Base-by-base conservation (phyloP, 495 filamentous ascomycete species). In the Penicillium subrubescens region DNA sequence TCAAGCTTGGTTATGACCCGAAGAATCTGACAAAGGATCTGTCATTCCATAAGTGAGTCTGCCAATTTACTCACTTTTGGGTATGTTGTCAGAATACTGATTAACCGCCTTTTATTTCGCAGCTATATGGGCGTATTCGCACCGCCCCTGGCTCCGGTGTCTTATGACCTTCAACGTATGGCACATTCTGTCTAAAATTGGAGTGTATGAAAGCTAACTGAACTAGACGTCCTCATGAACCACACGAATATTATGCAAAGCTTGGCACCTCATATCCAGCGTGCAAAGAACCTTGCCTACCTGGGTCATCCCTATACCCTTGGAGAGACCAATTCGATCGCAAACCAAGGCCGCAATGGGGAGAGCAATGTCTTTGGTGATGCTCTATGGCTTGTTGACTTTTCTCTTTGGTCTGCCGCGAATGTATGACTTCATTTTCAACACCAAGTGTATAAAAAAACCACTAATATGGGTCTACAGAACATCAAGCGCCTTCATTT, bases 371-470 rank as follows among this genome's bases (percentile, higher is more conserved):
- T 64, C 3, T 62, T 67, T 15, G 67, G 69, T 10, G 67, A 64
- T 34, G 69, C 69, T 11, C 29, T 71, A 5, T 69, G 66, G 69
- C 33, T 65, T 8, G 69, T 63, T 21, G 61, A 71, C 31, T 71
- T 64, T 25, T 62, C 63, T 2, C 56, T 71, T 43, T 71, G 69
- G 67, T 50, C 61, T 35, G 69, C 53, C 1, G 61, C 53, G 31
- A 31, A 71, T 46, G 69, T 67, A 67, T n/a, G 61, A 25, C 2
- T 8, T 33, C 35, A 6, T 14, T 29, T 8, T 51, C 33, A 25
- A 8, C 0, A 1, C 34, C n/a, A 33, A 29, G 14, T n/a, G 23
- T 19, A 11, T 48, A 14, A n/a, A n/a, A n/a, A n/a, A n/a, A 10
- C 5, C 12, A 14, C 41, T 34, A 15, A 46, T n/a, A 12, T 31